Conservation (phyloP, 495 filamentous ascomycete species). For the Staphylotrichum longicolle region DNA sequence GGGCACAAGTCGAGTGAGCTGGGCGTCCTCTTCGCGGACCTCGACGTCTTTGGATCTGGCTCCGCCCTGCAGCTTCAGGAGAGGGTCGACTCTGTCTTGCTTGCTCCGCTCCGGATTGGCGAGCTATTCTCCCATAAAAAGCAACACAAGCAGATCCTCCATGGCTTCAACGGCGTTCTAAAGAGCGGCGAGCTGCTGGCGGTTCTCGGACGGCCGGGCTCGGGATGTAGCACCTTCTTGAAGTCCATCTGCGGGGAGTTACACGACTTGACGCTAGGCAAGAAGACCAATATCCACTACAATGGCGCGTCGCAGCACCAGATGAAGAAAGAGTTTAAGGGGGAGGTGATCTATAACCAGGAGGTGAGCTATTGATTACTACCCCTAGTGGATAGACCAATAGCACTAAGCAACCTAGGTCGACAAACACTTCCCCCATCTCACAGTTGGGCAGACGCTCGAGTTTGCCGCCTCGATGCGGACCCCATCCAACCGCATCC, state of each 20-base stretch:
- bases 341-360: conserved; percentile 59
- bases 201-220: conserved; percentile 72
- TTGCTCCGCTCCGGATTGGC: conserved; percentile 48
- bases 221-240: conserved; percentile 57
- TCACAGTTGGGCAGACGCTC: conserved; percentile 66
- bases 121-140: conserved; percentile 41
- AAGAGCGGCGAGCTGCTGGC: conserved; percentile 76
- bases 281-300: conserved; percentile 50
- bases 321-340: conserved; percentile 59
- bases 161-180: conserved; percentile 69
- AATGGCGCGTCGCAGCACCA: conserved; percentile 49
- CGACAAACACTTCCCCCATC: conserved; percentile 64
- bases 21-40: conserved; percentile 51
- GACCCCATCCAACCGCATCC: conserved; percentile 62
- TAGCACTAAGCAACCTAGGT: conserved; percentile 46
- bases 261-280: conserved; percentile 47
- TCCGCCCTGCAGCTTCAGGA: conserved; percentile 55
- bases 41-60: conserved; percentile 55
- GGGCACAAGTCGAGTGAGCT: conserved; percentile 19
- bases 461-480: conserved; percentile 64
- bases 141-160: conserved; percentile 57
- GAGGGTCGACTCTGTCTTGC: conserved; percentile 49
- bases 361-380: too few relatives aligned
- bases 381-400: too few relatives aligned
- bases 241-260: conserved; percentile 70